Percentiles rank a stretch among this genome's conserved stretches.
Evolutionary conservation across 257 asterid species (phyloP).

Genomic region (Forsythia suspensa): DNA sequence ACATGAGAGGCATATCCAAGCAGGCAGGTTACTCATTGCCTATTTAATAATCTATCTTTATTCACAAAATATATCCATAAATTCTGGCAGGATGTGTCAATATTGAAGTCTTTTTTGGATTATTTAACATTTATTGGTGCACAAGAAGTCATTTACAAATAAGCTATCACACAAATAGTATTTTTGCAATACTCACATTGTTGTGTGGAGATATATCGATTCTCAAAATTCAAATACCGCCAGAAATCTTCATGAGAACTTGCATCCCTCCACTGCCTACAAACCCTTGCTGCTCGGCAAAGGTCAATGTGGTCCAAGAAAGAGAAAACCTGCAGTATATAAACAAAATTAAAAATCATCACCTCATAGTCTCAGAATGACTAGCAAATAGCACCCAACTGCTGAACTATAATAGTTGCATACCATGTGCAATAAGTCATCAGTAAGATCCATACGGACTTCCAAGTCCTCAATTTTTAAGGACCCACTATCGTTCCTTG

Average conservation of each 20-base stretch:
- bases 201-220: conserved; percentile 53
- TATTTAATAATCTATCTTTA: background rate
- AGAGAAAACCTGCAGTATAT: conserved; percentile 65
- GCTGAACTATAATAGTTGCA: background rate
- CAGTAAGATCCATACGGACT: conserved; percentile 94
- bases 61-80: conserved; percentile 7
- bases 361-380: background rate
- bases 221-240: conserved; percentile 89
- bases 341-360: conserved; percentile 7
- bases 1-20: background rate
- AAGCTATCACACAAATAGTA: conserved; percentile 12
- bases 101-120: background rate
- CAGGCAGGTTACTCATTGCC: background rate
- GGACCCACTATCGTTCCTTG: conserved; percentile 32
- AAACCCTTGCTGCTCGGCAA: conserved; percentile 90
- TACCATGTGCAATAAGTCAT: conserved; percentile 97
- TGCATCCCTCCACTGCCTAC: conserved; percentile 95
- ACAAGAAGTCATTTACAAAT: background rate
- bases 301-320: conserved; percentile 88
- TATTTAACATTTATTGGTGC: background rate
- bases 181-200: conserved; percentile 67
- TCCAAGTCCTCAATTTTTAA: conserved; percentile 50
- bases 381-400: background rate
- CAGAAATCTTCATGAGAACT: conserved; percentile 98
- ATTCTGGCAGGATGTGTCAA: background rate